Conservation (phyloP, 2,329 filamentous ascomycete genomes). For the Aureobasidium musti region DNA sequence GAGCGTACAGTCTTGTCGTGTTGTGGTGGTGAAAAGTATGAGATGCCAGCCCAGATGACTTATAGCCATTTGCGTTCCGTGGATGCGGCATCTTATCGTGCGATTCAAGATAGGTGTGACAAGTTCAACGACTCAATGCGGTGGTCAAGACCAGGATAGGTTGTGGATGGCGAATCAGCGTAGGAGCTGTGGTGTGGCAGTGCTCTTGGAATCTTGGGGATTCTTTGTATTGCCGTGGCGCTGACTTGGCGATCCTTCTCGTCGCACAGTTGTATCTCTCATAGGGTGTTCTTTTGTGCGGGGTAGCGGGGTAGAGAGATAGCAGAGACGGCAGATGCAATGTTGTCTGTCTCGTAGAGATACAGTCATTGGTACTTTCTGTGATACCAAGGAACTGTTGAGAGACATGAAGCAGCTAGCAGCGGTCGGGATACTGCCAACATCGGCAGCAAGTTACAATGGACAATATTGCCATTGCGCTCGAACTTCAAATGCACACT, state of each 20-base stretch:
- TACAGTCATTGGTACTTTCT: neutral
- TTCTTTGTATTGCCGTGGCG: constrained; percentile 18
- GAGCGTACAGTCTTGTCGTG: neutral
- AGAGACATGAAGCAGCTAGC: neutral
- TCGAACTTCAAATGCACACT: no score
- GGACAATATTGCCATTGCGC: no score
- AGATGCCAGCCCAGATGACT: neutral
- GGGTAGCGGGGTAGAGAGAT: neutral
- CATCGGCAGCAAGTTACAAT: no score
- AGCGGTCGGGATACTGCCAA: no score
- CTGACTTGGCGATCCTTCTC: constrained; percentile 2
- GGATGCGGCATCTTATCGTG: neutral
- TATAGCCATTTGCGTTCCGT: neutral
- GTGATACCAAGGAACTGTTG: neutral
- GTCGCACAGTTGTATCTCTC: neutral
- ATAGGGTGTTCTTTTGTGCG: neutral
- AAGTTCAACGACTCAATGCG: neutral
- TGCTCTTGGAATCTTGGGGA: constrained; percentile 17
- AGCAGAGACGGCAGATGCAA: no score
- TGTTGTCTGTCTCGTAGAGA: neutral
- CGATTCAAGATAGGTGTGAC: neutral
- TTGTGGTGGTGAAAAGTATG: neutral
- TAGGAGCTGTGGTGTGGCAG: neutral
- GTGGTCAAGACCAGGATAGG: neutral
- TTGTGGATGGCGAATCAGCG: neutral